These are phyloP conservation scores for Cladosporium phlei DNA, from an alignment of 2,329 filamentous ascomycete species.

Conservation along the genomic window DNA sequence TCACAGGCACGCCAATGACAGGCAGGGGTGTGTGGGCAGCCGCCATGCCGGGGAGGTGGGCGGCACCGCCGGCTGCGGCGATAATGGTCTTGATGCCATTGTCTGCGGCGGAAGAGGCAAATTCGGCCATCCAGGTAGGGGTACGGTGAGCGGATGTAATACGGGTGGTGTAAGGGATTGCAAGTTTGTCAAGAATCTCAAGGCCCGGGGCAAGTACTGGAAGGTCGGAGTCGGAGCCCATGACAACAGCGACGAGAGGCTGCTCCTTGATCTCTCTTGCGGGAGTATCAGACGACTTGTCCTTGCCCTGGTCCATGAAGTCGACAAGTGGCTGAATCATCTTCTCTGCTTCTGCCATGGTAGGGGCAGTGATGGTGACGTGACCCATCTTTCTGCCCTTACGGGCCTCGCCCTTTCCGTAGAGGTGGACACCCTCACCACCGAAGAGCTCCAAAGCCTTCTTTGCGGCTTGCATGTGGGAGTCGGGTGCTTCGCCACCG, in stretches of 20 bases:
- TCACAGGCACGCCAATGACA: slow-evolving; percentile 49
- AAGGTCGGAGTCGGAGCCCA: slow-evolving; percentile 78
- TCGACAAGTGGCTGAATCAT: slow-evolving; percentile 67
- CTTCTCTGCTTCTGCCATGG: slow-evolving; percentile 62
- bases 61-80: slow-evolving; percentile 46
- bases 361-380: slow-evolving; percentile 71
- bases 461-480: slow-evolving; percentile 56
- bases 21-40: slow-evolving; percentile 47
- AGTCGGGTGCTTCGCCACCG: slow-evolving; percentile 61
- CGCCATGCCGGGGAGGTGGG: slow-evolving; percentile 50
- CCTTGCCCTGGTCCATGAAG: slow-evolving; percentile 49
- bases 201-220: slow-evolving; percentile 62
- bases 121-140: slow-evolving; percentile 44
- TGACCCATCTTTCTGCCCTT: slow-evolving; percentile 94
- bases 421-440: slow-evolving; percentile 62
- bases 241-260: slow-evolving; percentile 70
- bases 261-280: slow-evolving; percentile 31
- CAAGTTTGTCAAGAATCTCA: slow-evolving; percentile 62
- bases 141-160: slow-evolving; percentile 69
- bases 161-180: slow-evolving; percentile 66
- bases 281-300: slow-evolving; percentile 45
- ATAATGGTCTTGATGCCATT: slow-evolving; percentile 44
- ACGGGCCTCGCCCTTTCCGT: slow-evolving; percentile 80
- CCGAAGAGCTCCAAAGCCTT: slow-evolving; percentile 45
- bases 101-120: slow-evolving; percentile 36